Evolutionary conservation across 2,329 filamentous ascomycete species (phyloP).

Genomic region (Sporothrix inflata): DNA sequence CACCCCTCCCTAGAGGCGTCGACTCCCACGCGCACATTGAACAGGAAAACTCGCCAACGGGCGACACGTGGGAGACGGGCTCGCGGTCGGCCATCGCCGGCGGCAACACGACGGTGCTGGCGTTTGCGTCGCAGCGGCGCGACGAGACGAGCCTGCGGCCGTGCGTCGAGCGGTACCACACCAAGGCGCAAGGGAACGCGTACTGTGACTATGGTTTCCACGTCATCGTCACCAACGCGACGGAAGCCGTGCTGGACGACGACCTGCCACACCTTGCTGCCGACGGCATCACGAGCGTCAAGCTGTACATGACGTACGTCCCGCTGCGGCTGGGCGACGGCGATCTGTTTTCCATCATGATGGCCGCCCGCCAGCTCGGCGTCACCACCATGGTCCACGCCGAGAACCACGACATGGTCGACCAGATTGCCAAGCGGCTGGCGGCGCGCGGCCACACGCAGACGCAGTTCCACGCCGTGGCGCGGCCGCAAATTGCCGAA

Average conservation of each 20-base stretch:
- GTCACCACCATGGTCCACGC: constrained; percentile 63
- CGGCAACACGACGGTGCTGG: constrained; percentile 60
- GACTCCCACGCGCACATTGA: constrained; percentile 46
- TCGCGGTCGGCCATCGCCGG: constrained; percentile 59
- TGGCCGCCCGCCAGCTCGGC: constrained; percentile 49
- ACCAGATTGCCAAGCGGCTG: constrained; percentile 38
- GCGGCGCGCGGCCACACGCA: constrained; percentile 38
- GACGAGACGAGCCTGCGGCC: constrained; percentile 55
- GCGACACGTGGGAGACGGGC: constrained; percentile 47
- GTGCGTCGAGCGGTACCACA: constrained; percentile 72
- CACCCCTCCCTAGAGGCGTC: constrained; percentile 39
- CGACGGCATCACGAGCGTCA: constrained; percentile 51
- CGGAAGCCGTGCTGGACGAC: constrained; percentile 45
- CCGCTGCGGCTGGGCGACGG: constrained; percentile 53
- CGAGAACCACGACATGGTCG: constrained; percentile 66
- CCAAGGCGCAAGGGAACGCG: constrained; percentile 63
- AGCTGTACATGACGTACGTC: constrained; percentile 58
- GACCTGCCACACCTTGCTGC: constrained; percentile 47
- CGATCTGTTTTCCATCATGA: constrained; percentile 56
- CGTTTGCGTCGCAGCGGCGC: constrained; percentile 58
- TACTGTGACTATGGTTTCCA: constrained; percentile 63
- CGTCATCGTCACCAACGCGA: constrained; percentile 53
- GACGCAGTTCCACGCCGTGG: constrained; percentile 51
- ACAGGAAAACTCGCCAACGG: constrained; percentile 40
- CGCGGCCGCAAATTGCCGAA: constrained; percentile 51